Conservation (phyloP, 305 asterid species). For the Petunia hybrid region DNA sequence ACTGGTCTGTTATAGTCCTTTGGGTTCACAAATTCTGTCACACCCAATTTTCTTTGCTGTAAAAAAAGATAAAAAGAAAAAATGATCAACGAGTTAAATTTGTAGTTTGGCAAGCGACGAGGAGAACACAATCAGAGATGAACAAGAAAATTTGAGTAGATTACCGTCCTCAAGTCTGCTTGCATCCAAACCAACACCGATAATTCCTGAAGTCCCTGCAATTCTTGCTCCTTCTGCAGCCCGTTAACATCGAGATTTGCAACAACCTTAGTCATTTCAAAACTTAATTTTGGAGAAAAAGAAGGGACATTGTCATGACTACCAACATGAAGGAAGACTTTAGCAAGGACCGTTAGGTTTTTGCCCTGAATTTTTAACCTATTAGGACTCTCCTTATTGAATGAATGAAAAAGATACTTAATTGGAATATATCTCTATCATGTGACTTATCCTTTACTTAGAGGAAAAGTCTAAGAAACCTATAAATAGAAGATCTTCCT, state of each 20-base stretch:
- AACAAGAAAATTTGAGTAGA: background rate
- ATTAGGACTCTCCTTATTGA: no score
- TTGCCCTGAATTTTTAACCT: no score
- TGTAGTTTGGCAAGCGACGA: no score
- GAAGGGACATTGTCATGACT: background rate
- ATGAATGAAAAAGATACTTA: no score
- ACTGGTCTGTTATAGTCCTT: background rate
- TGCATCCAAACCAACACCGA: conserved; percentile 27
- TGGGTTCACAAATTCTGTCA: conserved; percentile 32
- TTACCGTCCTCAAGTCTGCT: conserved; percentile 29
- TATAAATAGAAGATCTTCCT: no score
- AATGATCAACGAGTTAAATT: background rate
- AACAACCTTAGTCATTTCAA: background rate
- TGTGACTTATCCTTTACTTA: no score
- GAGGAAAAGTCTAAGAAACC: no score
- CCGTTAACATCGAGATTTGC: conserved; percentile 28
- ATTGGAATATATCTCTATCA: no score
- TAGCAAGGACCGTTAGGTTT: no score
- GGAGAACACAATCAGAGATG: no score
- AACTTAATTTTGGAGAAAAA: background rate
- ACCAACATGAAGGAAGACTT: conserved; percentile 30
- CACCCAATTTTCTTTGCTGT: conserved; percentile 40
- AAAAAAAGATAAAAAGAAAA: background rate
- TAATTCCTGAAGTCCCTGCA: conserved; percentile 39
- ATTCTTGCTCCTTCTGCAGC: conserved; percentile 65